A percentile compares a stretch with the other conserved stretches of the same genome.
These are phyloP conservation scores for Clonostachys chloroleuca DNA, from an alignment of 2,329 filamentous ascomycete species.

Conservation along the genomic window DNA sequence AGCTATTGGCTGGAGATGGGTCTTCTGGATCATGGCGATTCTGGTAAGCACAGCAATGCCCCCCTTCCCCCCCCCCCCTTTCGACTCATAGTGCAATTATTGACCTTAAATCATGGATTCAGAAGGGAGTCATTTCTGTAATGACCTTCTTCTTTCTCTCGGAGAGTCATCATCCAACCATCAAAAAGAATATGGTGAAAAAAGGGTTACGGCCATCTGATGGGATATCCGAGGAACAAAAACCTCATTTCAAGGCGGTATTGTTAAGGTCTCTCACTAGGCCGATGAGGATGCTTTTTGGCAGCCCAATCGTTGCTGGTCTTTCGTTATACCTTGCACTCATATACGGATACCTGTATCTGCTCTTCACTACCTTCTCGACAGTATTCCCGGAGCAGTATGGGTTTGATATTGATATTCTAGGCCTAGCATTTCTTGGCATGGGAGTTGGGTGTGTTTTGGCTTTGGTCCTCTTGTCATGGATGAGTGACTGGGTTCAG, in stretches of 20 bases:
- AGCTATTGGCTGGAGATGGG: constrained; percentile 45
- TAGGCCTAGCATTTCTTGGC: constrained; percentile 22
- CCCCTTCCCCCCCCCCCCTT: too few species aligned
- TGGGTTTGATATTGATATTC: constrained; percentile 53
- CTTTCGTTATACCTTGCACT: constrained; percentile 63
- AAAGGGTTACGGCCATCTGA: constrained; percentile 6
- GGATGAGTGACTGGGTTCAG: constrained; percentile 7
- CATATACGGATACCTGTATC: constrained; percentile 58
- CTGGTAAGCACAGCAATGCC: constrained; percentile 7
- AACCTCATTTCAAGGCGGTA: constrained; percentile 41
- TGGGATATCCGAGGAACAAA: constrained; percentile 4
- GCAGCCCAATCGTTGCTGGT: constrained; percentile 57
- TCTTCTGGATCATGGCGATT: constrained; percentile 22
- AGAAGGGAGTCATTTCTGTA: background rate
- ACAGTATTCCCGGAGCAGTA: constrained; percentile 56
- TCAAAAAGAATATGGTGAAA: background rate
- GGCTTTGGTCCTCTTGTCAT: constrained; percentile 13
- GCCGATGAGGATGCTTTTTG: constrained; percentile 52
- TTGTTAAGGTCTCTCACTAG: constrained; percentile 54
- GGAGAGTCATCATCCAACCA: constrained; percentile 1
- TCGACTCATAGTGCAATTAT: too few species aligned
- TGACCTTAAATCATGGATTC: too few species aligned
- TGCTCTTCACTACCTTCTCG: constrained; percentile 44
- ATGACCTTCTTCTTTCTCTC: constrained; percentile 1
- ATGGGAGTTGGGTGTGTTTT: constrained; percentile 17